Base-by-base conservation (phyloP, 1,284 basidiomycete genomes). In the Ustilago tritici region DNA sequence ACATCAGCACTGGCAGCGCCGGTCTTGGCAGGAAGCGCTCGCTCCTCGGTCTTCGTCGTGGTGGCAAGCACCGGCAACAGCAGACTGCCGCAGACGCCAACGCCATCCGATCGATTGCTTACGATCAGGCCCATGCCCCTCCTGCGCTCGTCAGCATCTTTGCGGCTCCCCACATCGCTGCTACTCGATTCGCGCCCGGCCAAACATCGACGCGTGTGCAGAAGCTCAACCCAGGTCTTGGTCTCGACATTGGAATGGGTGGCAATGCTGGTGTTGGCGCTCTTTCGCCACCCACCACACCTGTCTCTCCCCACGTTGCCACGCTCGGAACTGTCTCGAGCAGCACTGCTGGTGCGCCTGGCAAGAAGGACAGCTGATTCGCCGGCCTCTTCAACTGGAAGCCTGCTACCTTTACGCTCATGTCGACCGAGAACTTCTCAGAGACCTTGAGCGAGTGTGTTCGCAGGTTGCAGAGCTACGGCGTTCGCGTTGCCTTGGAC, bases 321-420 rank as follows among this genome's bases (percentile, higher is more conserved):
- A 72, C 65, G 28, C 64, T 72, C 2, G 56, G 56, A 6, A 56
- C 69, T 28, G 56, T 46, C 17, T 11, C 58, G 32, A 15, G 46
- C 3, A 65, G 56, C 64, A 40, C 43, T 32, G 43, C 41, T n/a
- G 47, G 41, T 3, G 69, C 61, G 32, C 73, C 73, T 9, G 65
- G 73, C n/a, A 76, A 76, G 74, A 93, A 92, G 85, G 90, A 92
- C 56, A 91, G 90, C 65, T 98, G 95, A 95, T 91, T 98, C 78
- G 91, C 91, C 60, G 93, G 92, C 74, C 89, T 97, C 54, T 96
- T 98, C 90, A 92, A 91, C 83, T 92, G 93, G 88, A 93, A 92
- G 82, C 91, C 93, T 0, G 88, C 90, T 17, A 89, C 88, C 15
- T 91, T 91, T 85, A 78, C 74, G 23, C 78, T 85, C 58, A 78